phyloP scores from a whole-genome alignment of 1,284 basidiomycete species.

The Marasmius sp. region DNA sequence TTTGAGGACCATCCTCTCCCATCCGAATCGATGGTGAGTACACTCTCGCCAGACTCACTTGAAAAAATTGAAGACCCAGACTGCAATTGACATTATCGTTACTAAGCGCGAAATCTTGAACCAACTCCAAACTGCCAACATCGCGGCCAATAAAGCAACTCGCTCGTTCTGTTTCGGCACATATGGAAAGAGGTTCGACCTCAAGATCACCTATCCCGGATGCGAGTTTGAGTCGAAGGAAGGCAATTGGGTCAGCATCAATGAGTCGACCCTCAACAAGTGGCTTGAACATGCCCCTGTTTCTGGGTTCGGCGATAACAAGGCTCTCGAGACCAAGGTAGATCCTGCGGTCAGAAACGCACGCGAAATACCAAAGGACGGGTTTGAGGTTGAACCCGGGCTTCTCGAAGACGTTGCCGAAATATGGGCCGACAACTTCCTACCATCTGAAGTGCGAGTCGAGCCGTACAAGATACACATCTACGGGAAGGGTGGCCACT shows the following conservation, averaged over 20 bases:
- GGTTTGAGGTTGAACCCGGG: conserved; percentile 22
- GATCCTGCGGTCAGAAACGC: conserved; percentile 23
- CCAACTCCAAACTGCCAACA: background rate
- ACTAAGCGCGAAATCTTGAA: no score
- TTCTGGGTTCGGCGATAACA: conserved; percentile 24
- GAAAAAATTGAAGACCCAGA: no score
- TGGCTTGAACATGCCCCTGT: conserved; percentile 19
- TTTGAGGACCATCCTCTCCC: no score
- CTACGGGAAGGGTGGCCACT: conserved; percentile 28
- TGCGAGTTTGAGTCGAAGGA: conserved; percentile 17
- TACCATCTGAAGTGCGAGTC: conserved; percentile 21
- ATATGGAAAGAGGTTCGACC: background rate
- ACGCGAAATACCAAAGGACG: conserved; percentile 25
- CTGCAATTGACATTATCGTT: no score
- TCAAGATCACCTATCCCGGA: conserved; percentile 15
- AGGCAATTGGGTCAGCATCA: background rate
- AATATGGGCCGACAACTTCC: conserved; percentile 22
- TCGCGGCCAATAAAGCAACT: background rate
- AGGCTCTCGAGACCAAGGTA: conserved; percentile 18
- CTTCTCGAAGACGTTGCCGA: conserved; percentile 19
- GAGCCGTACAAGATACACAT: conserved; percentile 33
- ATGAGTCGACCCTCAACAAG: conserved; percentile 5
- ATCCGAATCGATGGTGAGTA: no score
- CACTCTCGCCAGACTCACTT: no score
- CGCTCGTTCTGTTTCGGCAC: background rate